Base-by-base conservation (phyloP, 176 grass and related monocot genomes). In the Phragmites australis region DNA sequence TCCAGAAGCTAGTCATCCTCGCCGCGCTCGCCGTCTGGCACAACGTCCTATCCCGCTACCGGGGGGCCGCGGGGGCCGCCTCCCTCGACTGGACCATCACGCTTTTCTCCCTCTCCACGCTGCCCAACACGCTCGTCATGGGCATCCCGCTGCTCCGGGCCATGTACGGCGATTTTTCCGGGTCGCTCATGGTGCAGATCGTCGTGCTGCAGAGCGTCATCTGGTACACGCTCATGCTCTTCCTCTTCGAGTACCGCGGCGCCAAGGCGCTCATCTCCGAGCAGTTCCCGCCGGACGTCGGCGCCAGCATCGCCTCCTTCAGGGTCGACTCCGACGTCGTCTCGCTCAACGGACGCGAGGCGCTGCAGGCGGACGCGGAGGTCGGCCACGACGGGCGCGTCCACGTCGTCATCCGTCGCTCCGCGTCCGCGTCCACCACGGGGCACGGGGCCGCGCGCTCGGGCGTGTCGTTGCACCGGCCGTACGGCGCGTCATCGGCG, bases 181-280 rank as follows among this genome's bases (percentile, higher is more conserved):
- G 96, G 2, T 70, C 63, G 0, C 92, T 99, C 43, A 99, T 99
- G 96, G 96, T 99, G 29, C 96, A 99, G 84, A 91, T 99, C 81
- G 96, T 99, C 0, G 96, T 99, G 56, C 84, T 95, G n/a, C 96
- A 99, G 67, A 99, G 96, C 78, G 88, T 99, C 40, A 86, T 99
- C 42, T 99, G 96, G 96, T 99, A 99, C 86, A 99, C 96, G 32
- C 88, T 99, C 40, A 99, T 99, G 96, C 90, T 99, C 31, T 95
- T 99, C 88, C 76, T 99, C 30, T 99, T 99, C 81, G 96, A 99
- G 96, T 99, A 99, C 88, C 92, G 96, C 32, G 96, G 92, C 65
- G 96, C 96, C 75, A 95, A 91, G 86, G 79, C 92, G 75, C 83
- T 99, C 76, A 99, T 99, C 88, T 91, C 96, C 13, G 92, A 99